phyloP scores from a whole-genome alignment of 345 rosid genomes.

The Eutrema japonicum region DNA sequence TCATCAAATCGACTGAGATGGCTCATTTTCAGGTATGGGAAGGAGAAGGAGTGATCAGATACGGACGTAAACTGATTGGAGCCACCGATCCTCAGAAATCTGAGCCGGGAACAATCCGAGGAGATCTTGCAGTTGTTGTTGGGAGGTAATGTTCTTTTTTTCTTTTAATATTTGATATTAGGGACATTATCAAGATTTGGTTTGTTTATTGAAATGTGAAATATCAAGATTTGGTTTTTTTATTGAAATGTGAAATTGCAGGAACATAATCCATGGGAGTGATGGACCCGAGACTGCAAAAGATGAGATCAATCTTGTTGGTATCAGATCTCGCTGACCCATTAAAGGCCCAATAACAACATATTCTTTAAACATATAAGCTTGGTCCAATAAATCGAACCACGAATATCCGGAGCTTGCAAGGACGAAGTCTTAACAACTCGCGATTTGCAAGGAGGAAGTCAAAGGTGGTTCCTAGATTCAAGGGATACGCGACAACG shows the following conservation, averaged over 20 bases:
- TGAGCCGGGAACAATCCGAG: constrained; percentile 96
- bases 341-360: no score
- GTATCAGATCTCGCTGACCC: no score
- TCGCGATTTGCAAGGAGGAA: no score
- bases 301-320: constrained; percentile 81
- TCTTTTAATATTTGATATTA: neutral
- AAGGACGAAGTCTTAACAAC: no score
- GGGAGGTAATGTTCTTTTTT: constrained; percentile 64
- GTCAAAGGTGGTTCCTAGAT: no score
- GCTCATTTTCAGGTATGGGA: constrained; percentile 95
- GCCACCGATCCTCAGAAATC: constrained; percentile 99
- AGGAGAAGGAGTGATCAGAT: constrained; percentile 94
- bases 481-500: no score
- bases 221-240: constrained; percentile 1
- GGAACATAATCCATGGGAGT: constrained; percentile 97
- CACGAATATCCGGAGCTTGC: no score
- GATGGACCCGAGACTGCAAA: constrained; percentile 98
- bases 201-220: constrained; percentile 46
- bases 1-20: neutral
- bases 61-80: constrained; percentile 94
- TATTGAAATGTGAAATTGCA: constrained; percentile 40
- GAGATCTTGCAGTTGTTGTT: constrained; percentile 92
- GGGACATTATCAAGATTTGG: neutral
- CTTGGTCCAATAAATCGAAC: no score
- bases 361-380: no score